Base-by-base conservation (phyloP, 2,329 filamentous ascomycete genomes). In the Lecanicillium sp. region DNA sequence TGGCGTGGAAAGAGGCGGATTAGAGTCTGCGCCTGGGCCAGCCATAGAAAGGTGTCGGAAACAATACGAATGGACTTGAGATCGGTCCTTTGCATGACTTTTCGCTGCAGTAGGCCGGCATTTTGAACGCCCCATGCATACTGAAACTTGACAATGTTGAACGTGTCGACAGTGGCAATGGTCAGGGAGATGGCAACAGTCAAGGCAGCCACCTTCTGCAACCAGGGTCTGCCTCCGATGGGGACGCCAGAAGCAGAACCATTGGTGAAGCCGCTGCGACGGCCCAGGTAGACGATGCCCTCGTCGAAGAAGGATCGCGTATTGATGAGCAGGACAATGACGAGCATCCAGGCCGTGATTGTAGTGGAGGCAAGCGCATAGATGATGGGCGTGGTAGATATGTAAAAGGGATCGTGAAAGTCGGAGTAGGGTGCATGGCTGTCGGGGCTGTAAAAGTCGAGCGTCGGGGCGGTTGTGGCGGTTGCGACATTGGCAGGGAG, bases 1-100 rank as follows among this genome's bases (percentile, higher is more conserved):
- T 96, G 90, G 25, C 92, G 85, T 7, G 92, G 92, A 51, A 98
- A 98, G 2, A 98, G 71, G 38, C 92, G 83, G 50, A 96, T 96
- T 42, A 98, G 65, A 0, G 92, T 98, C 64, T 98, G 92, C 1
- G 94, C 90, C 62, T 98, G 92, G 1, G 92, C 92, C 29, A 98
- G 78, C 90, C 92, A 96, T 20, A 98, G 71, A 58, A 96, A 96
- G 1, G 92, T 89, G 60, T 95, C 88, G 14, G 90, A 96, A 47
- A 98, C 87, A 49, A 96, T 78, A 47, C 89, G 83, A 43, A 94
- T 90, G 43, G 94, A 77, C 49, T 92, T 87, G 47, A 98, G 81
- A 58, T 95, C 85, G 45, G 83, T 75, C 39, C 88, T 86, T 42
- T 82, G 82, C 47, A 95, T 78, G 13, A 98, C 90, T 52, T 84